Percentiles rank a stretch among this genome's conserved stretches.
Conservation (phyloP, 768 basidiomycete genomes). For the Russula earlei region DNA sequence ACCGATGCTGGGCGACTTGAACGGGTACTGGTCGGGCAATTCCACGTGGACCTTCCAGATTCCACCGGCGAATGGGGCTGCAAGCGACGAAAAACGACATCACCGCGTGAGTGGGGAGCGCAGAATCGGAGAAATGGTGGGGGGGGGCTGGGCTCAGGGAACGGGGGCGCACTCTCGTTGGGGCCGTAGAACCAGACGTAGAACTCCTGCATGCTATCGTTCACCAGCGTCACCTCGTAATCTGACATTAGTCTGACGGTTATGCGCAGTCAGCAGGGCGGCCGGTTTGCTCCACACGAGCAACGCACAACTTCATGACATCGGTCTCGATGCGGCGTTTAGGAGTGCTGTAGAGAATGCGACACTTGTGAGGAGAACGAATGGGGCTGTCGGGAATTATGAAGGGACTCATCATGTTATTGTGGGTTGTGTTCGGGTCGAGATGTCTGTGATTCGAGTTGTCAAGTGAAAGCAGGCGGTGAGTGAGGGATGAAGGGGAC, state of each 20-base stretch:
- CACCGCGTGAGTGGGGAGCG: slow-evolving; percentile 1
- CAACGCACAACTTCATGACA: slow-evolving; percentile 92
- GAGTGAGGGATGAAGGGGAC: not conserved
- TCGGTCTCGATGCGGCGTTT: slow-evolving; percentile 97
- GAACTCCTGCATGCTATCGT: slow-evolving; percentile 99
- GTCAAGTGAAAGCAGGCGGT: not conserved
- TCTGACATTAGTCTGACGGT: slow-evolving; percentile 91
- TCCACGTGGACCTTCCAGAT: slow-evolving; percentile 99
- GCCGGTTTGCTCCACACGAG: not conserved
- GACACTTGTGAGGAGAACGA: slow-evolving; percentile 25
- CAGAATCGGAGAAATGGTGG: not conserved
- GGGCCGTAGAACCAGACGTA: slow-evolving; percentile 95
- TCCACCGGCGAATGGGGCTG: slow-evolving; percentile 95
- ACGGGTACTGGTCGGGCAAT: slow-evolving; percentile 96
- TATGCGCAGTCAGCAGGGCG: not conserved
- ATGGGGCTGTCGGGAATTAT: not conserved
- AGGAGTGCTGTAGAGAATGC: slow-evolving; percentile 55
- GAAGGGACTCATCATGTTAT: slow-evolving; percentile 50
- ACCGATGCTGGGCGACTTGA: slow-evolving; percentile 97
- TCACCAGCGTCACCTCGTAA: slow-evolving; percentile 94
- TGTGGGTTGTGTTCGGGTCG: slow-evolving; percentile 17
- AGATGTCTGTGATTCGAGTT: not conserved
- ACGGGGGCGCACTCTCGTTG: slow-evolving; percentile 76
- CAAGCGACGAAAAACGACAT: not conserved
- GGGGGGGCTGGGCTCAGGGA: too few species aligned